These are phyloP conservation scores for Trichothecium sympodiale DNA, from an alignment of 2,329 filamentous ascomycete genomes.

Conservation along the genomic window DNA sequence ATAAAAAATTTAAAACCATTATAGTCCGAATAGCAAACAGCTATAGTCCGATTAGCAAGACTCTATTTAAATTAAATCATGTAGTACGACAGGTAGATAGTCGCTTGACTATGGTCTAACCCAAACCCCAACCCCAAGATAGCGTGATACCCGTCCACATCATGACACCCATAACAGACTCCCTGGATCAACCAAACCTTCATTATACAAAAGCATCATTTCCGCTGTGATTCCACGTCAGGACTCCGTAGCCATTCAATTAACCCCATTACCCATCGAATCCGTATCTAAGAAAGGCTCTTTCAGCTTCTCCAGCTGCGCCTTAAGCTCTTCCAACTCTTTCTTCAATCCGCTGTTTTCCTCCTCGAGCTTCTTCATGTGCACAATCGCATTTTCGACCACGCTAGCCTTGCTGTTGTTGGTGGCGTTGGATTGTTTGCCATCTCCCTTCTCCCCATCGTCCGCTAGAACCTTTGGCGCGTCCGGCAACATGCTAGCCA, in stretches of 20 bases:
- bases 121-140: conserved; percentile 1
- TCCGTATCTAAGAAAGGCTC: background rate
- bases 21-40: no score
- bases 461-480: conserved; percentile 29
- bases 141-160: background rate
- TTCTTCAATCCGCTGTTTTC: conserved; percentile 60
- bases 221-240: no score
- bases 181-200: no score
- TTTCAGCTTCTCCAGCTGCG: conserved; percentile 17
- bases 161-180: background rate
- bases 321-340: conserved; percentile 33
- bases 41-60: no score
- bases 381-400: conserved; percentile 93
- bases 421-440: conserved; percentile 41
- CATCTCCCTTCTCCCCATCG: conserved; percentile 36
- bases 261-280: background rate
- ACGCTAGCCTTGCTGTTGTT: conserved; percentile 92
- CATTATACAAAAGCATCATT: no score
- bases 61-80: no score
- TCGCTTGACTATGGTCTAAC: no score
- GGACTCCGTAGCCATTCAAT: background rate
- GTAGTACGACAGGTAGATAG: no score
- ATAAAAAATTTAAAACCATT: no score
- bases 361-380: conserved; percentile 75
- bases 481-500: conserved; percentile 73